Evolutionary conservation across 768 basidiomycete genomes (phyloP), one percentile per base, ranked within the genome.

Genomic region (Leccinum variicolor): DNA sequence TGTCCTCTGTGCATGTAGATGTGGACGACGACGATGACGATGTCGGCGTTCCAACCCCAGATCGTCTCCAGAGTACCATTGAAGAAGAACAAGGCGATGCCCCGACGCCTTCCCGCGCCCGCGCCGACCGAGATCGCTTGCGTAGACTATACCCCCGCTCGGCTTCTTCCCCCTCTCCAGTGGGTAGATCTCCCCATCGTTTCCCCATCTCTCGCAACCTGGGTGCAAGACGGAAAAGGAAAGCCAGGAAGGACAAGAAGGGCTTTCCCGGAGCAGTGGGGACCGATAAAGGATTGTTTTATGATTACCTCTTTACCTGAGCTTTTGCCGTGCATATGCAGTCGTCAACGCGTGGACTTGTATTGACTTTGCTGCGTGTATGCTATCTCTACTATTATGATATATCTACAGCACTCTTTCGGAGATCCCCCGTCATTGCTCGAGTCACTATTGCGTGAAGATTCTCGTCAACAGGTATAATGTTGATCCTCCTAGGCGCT

Each of bases 401-500:
- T 56, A 64, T 53, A 53, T 53, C 19, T 47, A 33, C 9, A 47
- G 50, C 11, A 61, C 19, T 50, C 10, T 11, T 29, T 10, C 25
- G 3, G 4, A 25, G 26, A 26, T 26, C 49, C 19, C 6, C n/a
- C 25, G 13, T 45, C 39, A 25, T 23, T 55, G 41, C 19, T 46
- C 39, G 8, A 28, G 55, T 6, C 13, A 47, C 62, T 65, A 83
- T 29, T 82, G 81, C 3, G 82, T 84, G 62, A 83, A 82, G 48
- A 84, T 68, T 26, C 79, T 73, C 7, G 76, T 76, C 54, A 81
- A 62, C 29, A 81, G 71, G 66, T 82, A 87, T 36, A 82, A 66
- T 3, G 83, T 84, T 9, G 84, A 84, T 28, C 83, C 84, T 14
- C 79, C 57, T 56, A 89, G 80, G 17, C 86, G 78, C 80, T 87